Conservation (phyloP, 2,329 filamentous ascomycete species). For the Fusarium virguliforme region DNA sequence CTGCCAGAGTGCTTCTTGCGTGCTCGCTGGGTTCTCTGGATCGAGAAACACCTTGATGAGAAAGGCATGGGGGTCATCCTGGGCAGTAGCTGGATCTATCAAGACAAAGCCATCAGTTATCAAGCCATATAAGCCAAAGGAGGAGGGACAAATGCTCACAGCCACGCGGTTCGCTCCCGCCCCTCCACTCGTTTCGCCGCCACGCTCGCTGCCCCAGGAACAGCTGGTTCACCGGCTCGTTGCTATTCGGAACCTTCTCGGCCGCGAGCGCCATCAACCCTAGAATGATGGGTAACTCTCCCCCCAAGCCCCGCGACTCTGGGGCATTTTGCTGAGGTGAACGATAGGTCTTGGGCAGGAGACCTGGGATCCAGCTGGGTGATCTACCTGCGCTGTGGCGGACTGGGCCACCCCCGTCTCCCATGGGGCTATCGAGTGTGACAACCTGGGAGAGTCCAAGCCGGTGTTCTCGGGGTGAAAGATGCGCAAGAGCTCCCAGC, state of each 20-base stretch:
- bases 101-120: conserved; percentile 14
- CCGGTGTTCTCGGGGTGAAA: conserved; percentile 26
- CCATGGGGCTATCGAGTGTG: conserved; percentile 39
- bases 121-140: not conserved
- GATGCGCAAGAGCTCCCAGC: conserved; percentile 55
- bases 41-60: conserved; percentile 56
- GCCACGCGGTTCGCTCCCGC: conserved; percentile 39
- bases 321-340: conserved; percentile 26
- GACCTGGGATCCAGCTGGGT: conserved; percentile 59
- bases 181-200: conserved; percentile 54
- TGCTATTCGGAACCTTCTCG: not conserved
- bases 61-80: conserved; percentile 54
- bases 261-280: conserved; percentile 59
- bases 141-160: conserved; percentile 46
- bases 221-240: conserved; percentile 33
- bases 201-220: conserved; percentile 48
- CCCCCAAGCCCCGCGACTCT: conserved; percentile 55
- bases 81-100: conserved; percentile 46
- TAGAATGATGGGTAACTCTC: conserved; percentile 58
- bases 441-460: conserved; percentile 53
- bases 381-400: conserved; percentile 54
- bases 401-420: conserved; percentile 22
- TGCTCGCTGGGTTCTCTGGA: conserved; percentile 48
- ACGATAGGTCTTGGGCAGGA: conserved; percentile 56
- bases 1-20: conserved; percentile 34